Evolutionary conservation across 1,139 yeast species (phyloP), one percentile per base, ranked within the genome.

Genomic region (Kodamaea fungicola): DNA sequence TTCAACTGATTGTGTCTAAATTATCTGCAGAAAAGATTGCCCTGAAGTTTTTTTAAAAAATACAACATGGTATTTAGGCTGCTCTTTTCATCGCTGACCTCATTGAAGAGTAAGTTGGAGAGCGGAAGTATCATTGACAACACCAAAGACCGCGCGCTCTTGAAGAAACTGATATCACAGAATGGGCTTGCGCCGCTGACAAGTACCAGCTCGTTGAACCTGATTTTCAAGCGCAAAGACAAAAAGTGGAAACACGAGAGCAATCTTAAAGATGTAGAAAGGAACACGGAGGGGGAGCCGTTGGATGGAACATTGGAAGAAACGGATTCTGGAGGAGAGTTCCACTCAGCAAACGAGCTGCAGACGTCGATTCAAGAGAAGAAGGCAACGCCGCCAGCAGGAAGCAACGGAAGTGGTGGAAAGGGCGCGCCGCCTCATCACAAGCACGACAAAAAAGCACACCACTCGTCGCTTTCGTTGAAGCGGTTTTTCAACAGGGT

Each of bases 401-500:
- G 12, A 27, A n/a, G 30, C 12, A 30, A 38, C 6, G 31, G 37
- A n/a, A 28, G 32, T 12, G 26, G 12, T 22, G 32, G 24, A 27
- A 28, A 30, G 23, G 7, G 16, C 13, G 26, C 6, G 7, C 7
- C 28, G 24, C 21, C 26, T 4, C 33, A 12, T 27, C 33, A 4
- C 7, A 26, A 12, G 10, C 22, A 26, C 13, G 31, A 33, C 16
- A 31, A 31, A 28, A 38, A 35, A 28, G 44, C 41, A 34, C 53
- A 46, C 36, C 53, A 46, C 36, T 51, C 52, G 31, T 71, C 64
- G 43, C 58, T 64, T 24, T 64, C 71, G 29, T 55, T 70, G 39
- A 59, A 52, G 38, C 46, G 75, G 33, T 69, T 70, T 45, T 54
- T 70, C 42, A 65, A 66, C 41, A 67, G 64, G 40, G 54, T 69